phyloP scores from a whole-genome alignment of 805 yeast species.

The Yarrowia yakushimensis region DNA sequence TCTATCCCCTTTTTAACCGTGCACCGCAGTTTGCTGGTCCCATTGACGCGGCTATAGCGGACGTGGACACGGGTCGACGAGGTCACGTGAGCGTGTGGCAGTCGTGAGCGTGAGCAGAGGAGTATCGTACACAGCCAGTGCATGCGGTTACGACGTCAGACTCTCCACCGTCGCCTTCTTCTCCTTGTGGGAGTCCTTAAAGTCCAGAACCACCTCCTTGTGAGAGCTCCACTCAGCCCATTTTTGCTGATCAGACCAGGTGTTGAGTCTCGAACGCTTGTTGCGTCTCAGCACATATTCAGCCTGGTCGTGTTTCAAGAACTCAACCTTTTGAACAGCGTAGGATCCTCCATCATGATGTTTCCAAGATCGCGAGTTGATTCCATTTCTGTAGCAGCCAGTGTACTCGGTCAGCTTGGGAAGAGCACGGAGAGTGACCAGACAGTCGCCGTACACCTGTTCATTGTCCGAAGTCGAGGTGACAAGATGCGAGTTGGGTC shows the following conservation, averaged over 20 bases:
- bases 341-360: slow-evolving; percentile 78
- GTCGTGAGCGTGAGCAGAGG: too few species aligned
- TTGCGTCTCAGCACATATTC: slow-evolving; percentile 34
- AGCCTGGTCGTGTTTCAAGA: slow-evolving; percentile 36
- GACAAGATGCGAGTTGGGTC: slow-evolving; percentile 19
- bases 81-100: too few species aligned
- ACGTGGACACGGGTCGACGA: too few species aligned
- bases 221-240: slow-evolving; percentile 21
- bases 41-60: not conserved
- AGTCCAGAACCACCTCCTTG: slow-evolving; percentile 24
- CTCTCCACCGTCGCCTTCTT: not conserved
- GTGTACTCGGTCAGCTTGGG: slow-evolving; percentile 65
- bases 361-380: slow-evolving; percentile 75
- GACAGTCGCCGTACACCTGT: slow-evolving; percentile 33
- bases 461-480: not conserved
- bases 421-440: slow-evolving; percentile 58
- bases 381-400: slow-evolving; percentile 64
- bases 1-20: not conserved
- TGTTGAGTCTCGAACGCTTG: slow-evolving; percentile 37
- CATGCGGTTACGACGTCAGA: not conserved
- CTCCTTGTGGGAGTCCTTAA: slow-evolving; percentile 5
- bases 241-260: slow-evolving; percentile 32
- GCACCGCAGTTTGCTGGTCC: not conserved
- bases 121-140: too few species aligned
- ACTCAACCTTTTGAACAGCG: slow-evolving; percentile 53